Base-by-base conservation (phyloP, 768 basidiomycete species). In the Kwoniella sp. region DNA sequence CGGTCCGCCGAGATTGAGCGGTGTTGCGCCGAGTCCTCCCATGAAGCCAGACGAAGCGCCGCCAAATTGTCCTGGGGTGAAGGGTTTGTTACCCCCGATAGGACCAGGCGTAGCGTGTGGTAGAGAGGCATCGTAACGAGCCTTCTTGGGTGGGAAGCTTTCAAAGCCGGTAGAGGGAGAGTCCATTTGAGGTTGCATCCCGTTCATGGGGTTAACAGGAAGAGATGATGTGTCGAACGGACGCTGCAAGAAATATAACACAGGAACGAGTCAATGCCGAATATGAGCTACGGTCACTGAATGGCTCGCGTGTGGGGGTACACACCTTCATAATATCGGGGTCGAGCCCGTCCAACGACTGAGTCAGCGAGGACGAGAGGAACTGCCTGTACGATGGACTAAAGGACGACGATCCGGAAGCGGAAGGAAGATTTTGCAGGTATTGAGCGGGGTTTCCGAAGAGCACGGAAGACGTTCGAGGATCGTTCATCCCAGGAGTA, bases 241-340 rank as follows among this genome's bases (percentile, higher is more conserved):
- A 25, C 73, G 73, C 75, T 74, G 41, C 15, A 37, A 37, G 34
- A 5, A 37, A 54, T 4, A 45, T 30, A 15, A 28, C 58, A 45
- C n/a, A n/a, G n/a, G n/a, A n/a, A n/a, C n/a, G n/a, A 51, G 64
- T 58, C 30, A 51, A 26, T 29, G n/a, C 26, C 11, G 41, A 47
- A 30, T 7, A 50, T 25, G 22, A n/a, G n/a, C n/a, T n/a, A n/a
- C 48, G 23, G 3, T n/a, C 23, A 45, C 29, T 2, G 4, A 26
- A 34, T 20, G 57, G 48, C 11, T 25, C 26, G 12, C 56, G 11
- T 13, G 20, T 15, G 53, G 13, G 4, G 11, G n/a, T 28, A 60
- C 73, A 65, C 67, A 77, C 75, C 63, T 77, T 77, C 73, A 77
- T 77, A 52, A 67, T 72, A 55, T 74, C 70, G 41, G 66, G 65